Conservation (phyloP, 2,329 filamentous ascomycete species). For the Chrysoporthe cubensis region DNA sequence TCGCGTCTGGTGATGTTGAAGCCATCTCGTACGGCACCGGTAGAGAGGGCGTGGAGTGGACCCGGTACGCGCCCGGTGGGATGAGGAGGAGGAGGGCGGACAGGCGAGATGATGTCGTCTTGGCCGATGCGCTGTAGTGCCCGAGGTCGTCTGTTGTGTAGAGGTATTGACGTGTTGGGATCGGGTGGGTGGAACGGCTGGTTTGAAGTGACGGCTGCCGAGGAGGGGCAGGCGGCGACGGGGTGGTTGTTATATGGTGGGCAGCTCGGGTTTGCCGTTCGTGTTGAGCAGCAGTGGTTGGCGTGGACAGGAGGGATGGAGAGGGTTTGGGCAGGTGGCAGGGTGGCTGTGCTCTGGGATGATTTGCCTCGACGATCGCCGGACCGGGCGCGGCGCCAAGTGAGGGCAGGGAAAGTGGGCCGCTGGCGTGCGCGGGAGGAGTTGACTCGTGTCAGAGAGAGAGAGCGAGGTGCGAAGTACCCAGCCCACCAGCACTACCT, state of each 20-base stretch:
- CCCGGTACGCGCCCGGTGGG: neutral
- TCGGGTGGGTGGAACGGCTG: neutral
- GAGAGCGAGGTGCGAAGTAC: neutral
- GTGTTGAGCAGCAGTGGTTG: conserved; percentile 1
- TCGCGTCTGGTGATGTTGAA: conserved; percentile 29
- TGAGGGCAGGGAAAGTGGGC: neutral
- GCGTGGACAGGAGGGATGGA: conserved; percentile 3
- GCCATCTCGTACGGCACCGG: conserved; percentile 26
- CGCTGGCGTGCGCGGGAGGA: neutral
- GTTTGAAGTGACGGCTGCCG: no score
- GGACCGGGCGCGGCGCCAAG: conserved; percentile 2
- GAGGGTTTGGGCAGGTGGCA: neutral
- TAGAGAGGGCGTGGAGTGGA: neutral
- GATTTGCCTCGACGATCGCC: conserved; percentile 1
- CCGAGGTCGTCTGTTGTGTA: neutral
- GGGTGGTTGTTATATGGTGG: conserved; percentile 5
- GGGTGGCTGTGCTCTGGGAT: neutral
- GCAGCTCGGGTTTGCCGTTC: conserved; percentile 3
- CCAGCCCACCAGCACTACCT: no score
- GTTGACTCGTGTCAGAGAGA: neutral
- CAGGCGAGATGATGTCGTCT: neutral
- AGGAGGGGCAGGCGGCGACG: no score
- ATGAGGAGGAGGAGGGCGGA: neutral
- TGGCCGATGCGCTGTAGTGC: conserved; percentile 1
- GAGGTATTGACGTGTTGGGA: neutral